Evolutionary conservation across 2,329 filamentous ascomycete species (phyloP), one percentile per base, ranked within the genome.

Genomic region (Thielaviopsis musarum): DNA sequence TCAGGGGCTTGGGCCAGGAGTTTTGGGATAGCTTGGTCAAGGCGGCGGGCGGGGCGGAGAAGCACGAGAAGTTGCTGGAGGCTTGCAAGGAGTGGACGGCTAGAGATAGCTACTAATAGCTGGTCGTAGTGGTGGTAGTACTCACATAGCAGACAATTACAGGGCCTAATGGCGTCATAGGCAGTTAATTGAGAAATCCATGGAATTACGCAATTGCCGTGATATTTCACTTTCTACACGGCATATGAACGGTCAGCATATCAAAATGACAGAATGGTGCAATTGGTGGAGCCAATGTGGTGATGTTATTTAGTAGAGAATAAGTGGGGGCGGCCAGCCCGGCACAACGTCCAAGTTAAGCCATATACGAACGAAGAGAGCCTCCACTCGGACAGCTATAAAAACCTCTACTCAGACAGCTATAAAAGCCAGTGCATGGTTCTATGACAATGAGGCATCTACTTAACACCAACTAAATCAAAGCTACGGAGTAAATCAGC

Each of bases 41-140:
- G 58, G 65, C 65, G 26, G 70, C 68, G 0, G 73, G 74, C 0
- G 72, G 75, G 41, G 60, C 63, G 7, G 65, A 68, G 51, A 64
- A 69, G 22, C 74, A 77, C 63, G 63, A 69, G 62, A 66, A 66
- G 53, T 63, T 76, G 48, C 61, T 77, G 2, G 69, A 74, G 63
- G 74, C 48, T 10, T 60, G 48, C 28, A 52, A 51, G 7, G n/a
- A 57, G 49, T 57, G 49, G 48, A 57, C 19, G 5, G 54, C n/a
- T 12, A 28, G 54, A 10, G 54, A 60, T 10, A 12, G 6, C 10
- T 60, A 60, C 22, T 60, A 45, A 26, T 19, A 34, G 10, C 3
- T 15, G 10, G 34, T 38, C 2, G 34, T 6, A 19, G 19, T 48
- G 41, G 30, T 38, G 28, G 54, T 56, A 41, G 30, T 19, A 41